These are phyloP conservation scores for Pisolithus microcarpus DNA, from an alignment of 768 basidiomycete species.

Conservation along the genomic window DNA sequence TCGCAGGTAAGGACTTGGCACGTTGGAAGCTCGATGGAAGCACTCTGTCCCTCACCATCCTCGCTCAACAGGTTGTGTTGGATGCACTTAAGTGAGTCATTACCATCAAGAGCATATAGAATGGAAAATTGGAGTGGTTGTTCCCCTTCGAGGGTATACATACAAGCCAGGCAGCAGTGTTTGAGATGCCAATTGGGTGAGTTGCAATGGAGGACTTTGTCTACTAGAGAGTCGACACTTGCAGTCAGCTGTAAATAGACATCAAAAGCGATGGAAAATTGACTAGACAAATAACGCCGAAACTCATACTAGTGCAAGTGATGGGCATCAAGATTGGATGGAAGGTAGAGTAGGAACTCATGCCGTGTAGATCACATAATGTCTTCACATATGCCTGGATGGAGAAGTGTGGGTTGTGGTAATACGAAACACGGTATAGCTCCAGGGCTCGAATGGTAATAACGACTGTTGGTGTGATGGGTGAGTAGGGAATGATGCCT, in stretches of 20 bases:
- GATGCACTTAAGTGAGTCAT: conserved; percentile 10
- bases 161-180: conserved; percentile 32
- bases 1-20: neutral
- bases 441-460: too few relatives aligned
- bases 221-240: conserved; percentile 14
- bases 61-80: conserved; percentile 26
- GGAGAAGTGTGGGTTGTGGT: too few relatives aligned
- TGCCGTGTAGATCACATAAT: too few relatives aligned
- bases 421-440: too few relatives aligned
- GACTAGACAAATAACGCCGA: neutral
- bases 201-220: too few relatives aligned
- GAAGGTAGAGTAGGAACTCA: too few relatives aligned
- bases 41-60: conserved; percentile 12
- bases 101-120: conserved; percentile 3
- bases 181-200: conserved; percentile 22
- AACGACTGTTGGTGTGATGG: too few relatives aligned
- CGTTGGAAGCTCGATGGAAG: conserved; percentile 12
- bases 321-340: too few relatives aligned
- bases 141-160: conserved; percentile 11
- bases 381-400: too few relatives aligned
- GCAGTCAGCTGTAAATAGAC: conserved; percentile 26
- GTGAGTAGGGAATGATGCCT: too few relatives aligned
- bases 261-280: conserved; percentile 27
- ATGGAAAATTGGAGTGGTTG: conserved; percentile 15
- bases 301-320: neutral